Base-by-base conservation (phyloP, 306 rosid genomes). In the Delonix regia region DNA sequence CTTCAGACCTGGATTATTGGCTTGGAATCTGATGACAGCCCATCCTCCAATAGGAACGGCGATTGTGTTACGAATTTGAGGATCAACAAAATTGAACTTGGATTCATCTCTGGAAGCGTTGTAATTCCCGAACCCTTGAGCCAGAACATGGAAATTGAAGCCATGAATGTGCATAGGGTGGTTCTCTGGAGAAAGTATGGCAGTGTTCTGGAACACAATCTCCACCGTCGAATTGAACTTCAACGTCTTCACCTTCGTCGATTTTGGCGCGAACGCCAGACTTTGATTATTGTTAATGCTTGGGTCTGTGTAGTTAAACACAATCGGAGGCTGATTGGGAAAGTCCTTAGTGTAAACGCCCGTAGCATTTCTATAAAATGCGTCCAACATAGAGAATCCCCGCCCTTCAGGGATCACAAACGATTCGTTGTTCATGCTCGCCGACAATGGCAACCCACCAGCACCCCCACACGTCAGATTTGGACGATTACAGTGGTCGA, bases 391-490 rank as follows among this genome's bases (percentile, higher is more conserved):
- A 0, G 93, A 85, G 14, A 67, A 1, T 3, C 19, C 25, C 10
- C 42, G 41, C n/a, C 55, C 45, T 76, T 0, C 56, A 1, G 93
- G 93, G 13, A 83, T 30, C 69, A 27, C 44, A 12, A 87, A 89
- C 0, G 93, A 89, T 28, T 85, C 87, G 25, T 89, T 87, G 82
- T 87, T 89, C 91, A 89, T 89, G 83, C 88, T 83, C 16, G 91
- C 85, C 13, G 93, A 86, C 0, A 83, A 3, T 7, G 83, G 42
- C 18, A 47, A 16, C 6, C 22, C 47, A 0, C 13, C 0, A 0
- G 61, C 73, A 2, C 92, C 90, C 0, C 0, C 6, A 34, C 93
- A 89, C 7, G 68, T 62, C 5, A 3, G 24, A 0, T 44, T 56
- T 0, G 19, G 47, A 2, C 60, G 33, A 4, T 5, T 21, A 11